Conservation (phyloP, 768 basidiomycete genomes). For the Strobilomyces echinocephalus region DNA sequence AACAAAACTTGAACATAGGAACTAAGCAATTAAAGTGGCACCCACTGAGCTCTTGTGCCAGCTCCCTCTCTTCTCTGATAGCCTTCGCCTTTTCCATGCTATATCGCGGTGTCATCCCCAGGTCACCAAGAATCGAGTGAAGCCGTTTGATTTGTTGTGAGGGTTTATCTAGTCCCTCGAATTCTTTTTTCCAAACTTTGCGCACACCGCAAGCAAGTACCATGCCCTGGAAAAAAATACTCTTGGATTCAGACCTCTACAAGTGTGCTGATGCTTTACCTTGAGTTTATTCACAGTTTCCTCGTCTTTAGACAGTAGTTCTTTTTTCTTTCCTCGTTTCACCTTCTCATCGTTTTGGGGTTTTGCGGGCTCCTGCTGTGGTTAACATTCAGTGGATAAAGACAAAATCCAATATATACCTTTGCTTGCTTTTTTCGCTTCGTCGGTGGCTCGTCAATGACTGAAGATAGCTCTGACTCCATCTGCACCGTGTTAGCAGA, state of each 20-base stretch:
- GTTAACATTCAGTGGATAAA: neutral
- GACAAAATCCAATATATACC: conserved; percentile 15
- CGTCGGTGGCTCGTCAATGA: conserved; percentile 53
- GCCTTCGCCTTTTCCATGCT: conserved; percentile 77
- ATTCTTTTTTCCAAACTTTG: conserved; percentile 72
- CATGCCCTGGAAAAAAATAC: conserved; percentile 43
- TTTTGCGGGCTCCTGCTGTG: conserved; percentile 18
- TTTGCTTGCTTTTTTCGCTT: conserved; percentile 41
- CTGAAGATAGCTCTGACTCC: conserved; percentile 52
- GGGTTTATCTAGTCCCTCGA: conserved; percentile 52
- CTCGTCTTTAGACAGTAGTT: conserved; percentile 52
- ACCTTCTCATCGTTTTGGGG: conserved; percentile 25
- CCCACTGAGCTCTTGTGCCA: conserved; percentile 74
- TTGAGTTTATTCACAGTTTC: conserved; percentile 73
- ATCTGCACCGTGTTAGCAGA: conserved; percentile 11
- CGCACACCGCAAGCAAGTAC: conserved; percentile 74
- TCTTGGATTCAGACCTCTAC: neutral
- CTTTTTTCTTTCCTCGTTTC: conserved; percentile 29
- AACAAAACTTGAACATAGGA: neutral
- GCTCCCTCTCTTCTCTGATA: conserved; percentile 68
- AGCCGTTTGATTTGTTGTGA: conserved; percentile 63
- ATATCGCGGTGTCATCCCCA: conserved; percentile 77
- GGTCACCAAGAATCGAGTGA: conserved; percentile 56
- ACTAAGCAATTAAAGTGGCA: conserved; percentile 1
- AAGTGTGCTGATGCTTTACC: conserved; percentile 33